Conservation (phyloP, 352 stramenopile species). For the Globisporangium cystogenes region DNA sequence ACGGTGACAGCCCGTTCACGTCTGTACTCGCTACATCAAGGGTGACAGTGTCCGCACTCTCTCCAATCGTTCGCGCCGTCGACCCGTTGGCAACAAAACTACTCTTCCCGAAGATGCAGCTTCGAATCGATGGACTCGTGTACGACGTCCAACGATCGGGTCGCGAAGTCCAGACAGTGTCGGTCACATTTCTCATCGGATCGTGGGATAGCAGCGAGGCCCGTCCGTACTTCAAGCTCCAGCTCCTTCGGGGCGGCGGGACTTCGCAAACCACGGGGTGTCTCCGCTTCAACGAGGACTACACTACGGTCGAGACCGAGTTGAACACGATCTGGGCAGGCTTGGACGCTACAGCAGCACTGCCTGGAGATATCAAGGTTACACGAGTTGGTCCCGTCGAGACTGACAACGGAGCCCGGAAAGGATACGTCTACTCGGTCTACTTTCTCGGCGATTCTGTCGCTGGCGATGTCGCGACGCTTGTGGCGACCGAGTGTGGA, state of each 20-base stretch:
- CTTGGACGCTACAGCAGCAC: conserved; percentile 21
- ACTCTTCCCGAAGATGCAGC: conserved; percentile 72
- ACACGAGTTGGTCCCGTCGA: conserved; percentile 35
- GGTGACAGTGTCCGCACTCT: conserved; percentile 33
- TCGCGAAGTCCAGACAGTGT: conserved; percentile 86
- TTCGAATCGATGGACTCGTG: conserved; percentile 85
- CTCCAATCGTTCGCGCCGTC: conserved; percentile 35
- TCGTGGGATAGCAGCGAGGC: conserved; percentile 19
- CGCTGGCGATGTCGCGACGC: conserved; percentile 70
- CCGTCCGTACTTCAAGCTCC: conserved; percentile 29
- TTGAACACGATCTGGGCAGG: conserved; percentile 18
- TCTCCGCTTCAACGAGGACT: conserved; percentile 29
- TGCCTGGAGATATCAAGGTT: conserved; percentile 41
- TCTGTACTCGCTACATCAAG: conserved; percentile 37
- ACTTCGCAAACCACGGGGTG: conserved; percentile 27
- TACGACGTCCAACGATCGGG: conserved; percentile 88
- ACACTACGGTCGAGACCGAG: conserved; percentile 13
- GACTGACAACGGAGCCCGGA: conserved; percentile 26
- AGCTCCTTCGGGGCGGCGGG: conserved; percentile 28
- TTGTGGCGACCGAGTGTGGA: conserved; percentile 27
- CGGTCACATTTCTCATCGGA: conserved; percentile 23
- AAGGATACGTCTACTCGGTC: conserved; percentile 87
- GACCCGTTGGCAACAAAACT: conserved; percentile 30
- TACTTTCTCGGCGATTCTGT: conserved; percentile 89
- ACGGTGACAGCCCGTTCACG: conserved; percentile 60